phyloP scores from a whole-genome alignment of 2,329 filamentous ascomycete species.

The Microdochium paspali region DNA sequence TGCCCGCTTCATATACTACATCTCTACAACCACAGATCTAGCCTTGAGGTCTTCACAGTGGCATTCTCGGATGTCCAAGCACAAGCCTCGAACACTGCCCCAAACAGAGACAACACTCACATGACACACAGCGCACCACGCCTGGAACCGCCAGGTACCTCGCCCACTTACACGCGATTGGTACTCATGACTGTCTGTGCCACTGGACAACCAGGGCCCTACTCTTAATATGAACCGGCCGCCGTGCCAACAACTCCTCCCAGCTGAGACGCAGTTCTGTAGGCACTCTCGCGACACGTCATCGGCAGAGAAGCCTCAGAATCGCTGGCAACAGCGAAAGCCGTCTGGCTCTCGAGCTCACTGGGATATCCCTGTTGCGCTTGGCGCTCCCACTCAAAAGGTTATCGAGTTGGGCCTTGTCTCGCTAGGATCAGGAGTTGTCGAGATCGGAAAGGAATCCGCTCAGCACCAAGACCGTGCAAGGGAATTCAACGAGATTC shows the following conservation, averaged over 20 bases:
- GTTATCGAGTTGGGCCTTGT: not conserved
- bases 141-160: no score
- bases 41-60: no score
- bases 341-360: not conserved
- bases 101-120: no score
- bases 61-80: no score
- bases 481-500: not conserved
- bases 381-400: not conserved
- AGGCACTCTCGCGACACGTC: not conserved
- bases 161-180: no score
- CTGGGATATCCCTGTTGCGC: not conserved
- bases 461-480: not conserved
- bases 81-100: no score
- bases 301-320: not conserved
- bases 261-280: not conserved
- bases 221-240: not conserved
- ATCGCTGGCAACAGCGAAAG: not conserved
- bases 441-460: not conserved
- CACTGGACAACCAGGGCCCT: not conserved
- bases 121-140: no score
- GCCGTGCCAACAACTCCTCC: not conserved
- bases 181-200: not conserved
- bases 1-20: no score
- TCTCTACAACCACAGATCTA: no score
- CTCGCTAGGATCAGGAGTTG: not conserved